Conservation (phyloP, 768 basidiomycete species). For the Rickenella mellea region DNA sequence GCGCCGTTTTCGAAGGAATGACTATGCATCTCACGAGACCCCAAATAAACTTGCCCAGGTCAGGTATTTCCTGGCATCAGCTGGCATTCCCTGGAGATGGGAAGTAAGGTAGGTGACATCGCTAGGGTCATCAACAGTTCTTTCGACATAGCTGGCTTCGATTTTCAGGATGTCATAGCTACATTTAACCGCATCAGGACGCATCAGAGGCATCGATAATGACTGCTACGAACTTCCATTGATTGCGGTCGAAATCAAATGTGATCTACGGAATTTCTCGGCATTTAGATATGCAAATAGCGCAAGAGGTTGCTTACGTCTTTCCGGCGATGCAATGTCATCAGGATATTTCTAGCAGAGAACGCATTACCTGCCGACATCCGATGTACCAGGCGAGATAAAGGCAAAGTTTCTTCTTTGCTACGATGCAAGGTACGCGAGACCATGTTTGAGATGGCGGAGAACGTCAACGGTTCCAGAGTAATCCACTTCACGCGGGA, state of each 20-base stretch:
- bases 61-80: conserved; percentile 57
- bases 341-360: conserved; percentile 53
- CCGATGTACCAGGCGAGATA: conserved; percentile 47
- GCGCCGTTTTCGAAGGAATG: neutral
- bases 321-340: conserved; percentile 53
- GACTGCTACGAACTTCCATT: conserved; percentile 49
- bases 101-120: conserved; percentile 53
- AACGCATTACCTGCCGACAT: conserved; percentile 65
- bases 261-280: conserved; percentile 33
- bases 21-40: conserved; percentile 39
- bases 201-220: neutral
- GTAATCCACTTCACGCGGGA: conserved; percentile 59
- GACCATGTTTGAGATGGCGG: conserved; percentile 49
- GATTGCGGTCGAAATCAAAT: conserved; percentile 56
- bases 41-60: conserved; percentile 69
- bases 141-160: conserved; percentile 42
- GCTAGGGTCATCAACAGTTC: conserved; percentile 43
- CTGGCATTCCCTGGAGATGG: conserved; percentile 50
- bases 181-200: neutral
- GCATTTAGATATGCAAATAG: neutral
- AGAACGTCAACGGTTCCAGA: conserved; percentile 48
- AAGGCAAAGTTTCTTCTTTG: conserved; percentile 41
- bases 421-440: conserved; percentile 53
- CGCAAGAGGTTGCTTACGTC: conserved; percentile 35
- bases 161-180: conserved; percentile 51